These are phyloP conservation scores for Globisporangium canariense DNA, from an alignment of 352 stramenopile species.

Conservation along the genomic window DNA sequence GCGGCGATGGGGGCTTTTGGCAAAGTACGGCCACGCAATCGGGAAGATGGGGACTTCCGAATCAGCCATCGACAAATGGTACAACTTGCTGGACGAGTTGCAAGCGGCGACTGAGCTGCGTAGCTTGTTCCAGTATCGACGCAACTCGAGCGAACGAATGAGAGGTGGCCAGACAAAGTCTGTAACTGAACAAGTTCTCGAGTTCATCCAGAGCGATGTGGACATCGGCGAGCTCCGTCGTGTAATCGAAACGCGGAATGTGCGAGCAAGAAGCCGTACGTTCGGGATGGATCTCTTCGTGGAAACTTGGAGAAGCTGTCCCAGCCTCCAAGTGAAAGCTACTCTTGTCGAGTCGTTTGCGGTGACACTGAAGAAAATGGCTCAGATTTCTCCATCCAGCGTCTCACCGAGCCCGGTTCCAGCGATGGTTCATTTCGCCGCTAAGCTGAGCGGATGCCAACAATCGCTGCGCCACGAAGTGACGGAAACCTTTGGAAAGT, in stretches of 20 bases:
- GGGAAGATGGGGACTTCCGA: conserved; percentile 36
- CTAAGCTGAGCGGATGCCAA: conserved; percentile 51
- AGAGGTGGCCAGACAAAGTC: conserved; percentile 52
- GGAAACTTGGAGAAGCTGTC: conserved; percentile 25
- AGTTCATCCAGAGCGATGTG: conserved; percentile 83
- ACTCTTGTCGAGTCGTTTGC: conserved; percentile 50
- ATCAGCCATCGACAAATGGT: conserved; percentile 73
- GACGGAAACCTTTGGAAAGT: conserved; percentile 45
- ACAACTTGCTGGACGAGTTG: conserved; percentile 73
- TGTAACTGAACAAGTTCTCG: conserved; percentile 77
- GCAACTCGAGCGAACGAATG: conserved; percentile 65
- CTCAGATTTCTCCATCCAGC: conserved; percentile 22
- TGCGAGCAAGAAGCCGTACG: conserved; percentile 37
- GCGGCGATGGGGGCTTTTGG: conserved; percentile 60
- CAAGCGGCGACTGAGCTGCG: conserved; percentile 72
- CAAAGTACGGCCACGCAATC: conserved; percentile 70
- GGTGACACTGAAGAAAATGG: conserved; percentile 39
- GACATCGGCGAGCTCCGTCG: conserved; percentile 51
- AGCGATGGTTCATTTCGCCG: conserved; percentile 54
- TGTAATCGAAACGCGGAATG: conserved; percentile 46
- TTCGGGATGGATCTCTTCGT: conserved; percentile 49
- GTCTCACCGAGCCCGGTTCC: conserved; percentile 12
- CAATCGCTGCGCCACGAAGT: conserved; percentile 39
- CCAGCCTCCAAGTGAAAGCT: conserved; percentile 26
- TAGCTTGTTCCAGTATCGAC: conserved; percentile 70